Evolutionary conservation across 192 early-diverging fungal species (phyloP), one percentile per base, ranked within the genome.

Genomic region (Geranomyces michiganensis): DNA sequence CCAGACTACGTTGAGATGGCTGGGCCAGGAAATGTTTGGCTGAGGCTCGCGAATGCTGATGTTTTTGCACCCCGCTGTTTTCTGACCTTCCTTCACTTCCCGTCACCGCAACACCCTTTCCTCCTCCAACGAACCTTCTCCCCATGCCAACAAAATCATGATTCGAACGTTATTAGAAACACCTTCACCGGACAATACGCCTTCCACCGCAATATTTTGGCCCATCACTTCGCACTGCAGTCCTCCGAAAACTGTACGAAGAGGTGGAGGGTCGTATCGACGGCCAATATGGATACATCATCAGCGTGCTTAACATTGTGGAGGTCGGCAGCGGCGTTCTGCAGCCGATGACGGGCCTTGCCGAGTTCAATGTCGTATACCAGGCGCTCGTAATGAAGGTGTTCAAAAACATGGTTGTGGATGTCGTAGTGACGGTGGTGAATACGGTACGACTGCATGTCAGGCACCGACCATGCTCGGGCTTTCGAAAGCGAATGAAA

Each of bases 361-460:
- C 96, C n/a, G 96, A 99, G 81, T 99, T 95, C 72, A 85, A 86
- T 36, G 89, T 99, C 48, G 84, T 46, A 87, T 86, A 99, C 79
- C 91, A 93, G 64, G 97, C 97, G 3, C 92, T 99, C 75, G 92
- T 99, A 2, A 96, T 97, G 69, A 97, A 95, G 74, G 95, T 96
- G 17, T 99, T 96, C 82, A 96, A 92, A 68, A 92, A 93, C 56
- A 93, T 98, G 80, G 97, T 99, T 9, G 82, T 98, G 9, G 96
- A 99, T 78, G 96, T 91, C 0, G 86, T 94, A 7, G 80, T 82
- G 58, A 92, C 89, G 0, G 90, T 85, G 51, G 96, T 99, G 7
- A 97, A 92, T 72, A 91, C 94, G 86, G 92, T 93, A 78, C 21
- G 41, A 21, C 12, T 64, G 5, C 27, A n/a, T 17, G 15, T 4